Evolutionary conservation across 495 filamentous ascomycete species (phyloP), one percentile per base, ranked within the genome.

Genomic region (Penicillium canariense): DNA sequence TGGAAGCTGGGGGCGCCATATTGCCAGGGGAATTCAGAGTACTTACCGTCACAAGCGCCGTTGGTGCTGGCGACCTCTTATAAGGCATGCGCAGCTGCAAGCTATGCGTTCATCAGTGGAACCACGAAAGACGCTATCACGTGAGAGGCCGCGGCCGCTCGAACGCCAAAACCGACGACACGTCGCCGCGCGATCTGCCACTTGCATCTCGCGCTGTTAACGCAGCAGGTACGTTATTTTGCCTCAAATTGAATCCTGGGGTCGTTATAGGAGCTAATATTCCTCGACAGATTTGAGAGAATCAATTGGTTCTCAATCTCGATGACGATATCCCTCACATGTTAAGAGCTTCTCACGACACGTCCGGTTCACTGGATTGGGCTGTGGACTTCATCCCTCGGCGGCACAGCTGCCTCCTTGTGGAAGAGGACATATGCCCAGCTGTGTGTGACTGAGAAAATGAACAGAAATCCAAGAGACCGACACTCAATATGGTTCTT

Each of bases 391-490:
- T 60, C 68, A 72, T 75, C 70, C 69, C 60, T 59, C 50, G 43
- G 35, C 45, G 38, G 48, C 54, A 9, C 47, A 22, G 46, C 44
- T 43, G 42, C 45, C 48, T n/a, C 23, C 28, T 46, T 55, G 70
- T 67, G 71, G 71, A 74, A 74, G 71, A 59, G 65, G 61, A 69
- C 58, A 60, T 61, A 9, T 38, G 38, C 42, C 43, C 45, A n/a
- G 34, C 30, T 35, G 67, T 72, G 63, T 35, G 55, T 75, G 75
- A 74, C 64, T 74, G 74, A 74, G 70, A 67, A 50, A 49, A 65
- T 63, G 75, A 78, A 78, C 75, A 77, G 75, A 78, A 62, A 78
- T 78, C 73, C 65, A 55, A 76, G 73, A 66, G 68, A 66, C 52
- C 40, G 6, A 17, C 22, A 18, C 32, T 28, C 15, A 48, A 25